These are phyloP conservation scores for Tetratostichococcus sp. DNA, from an alignment of 139 green algal species.

Conservation along the genomic window DNA sequence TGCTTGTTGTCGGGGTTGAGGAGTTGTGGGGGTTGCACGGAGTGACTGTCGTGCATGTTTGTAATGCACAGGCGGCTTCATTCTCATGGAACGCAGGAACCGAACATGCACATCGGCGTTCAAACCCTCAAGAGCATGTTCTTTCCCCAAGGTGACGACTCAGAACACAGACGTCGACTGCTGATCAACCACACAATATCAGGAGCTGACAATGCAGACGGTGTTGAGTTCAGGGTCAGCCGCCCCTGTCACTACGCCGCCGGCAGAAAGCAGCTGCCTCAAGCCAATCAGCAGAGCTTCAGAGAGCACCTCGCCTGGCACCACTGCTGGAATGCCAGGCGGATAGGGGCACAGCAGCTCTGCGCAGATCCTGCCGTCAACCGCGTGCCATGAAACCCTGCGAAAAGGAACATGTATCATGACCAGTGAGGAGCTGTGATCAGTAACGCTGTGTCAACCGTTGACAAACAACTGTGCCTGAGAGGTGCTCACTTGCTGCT, in stretches of 20 bases:
- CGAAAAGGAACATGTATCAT: no score
- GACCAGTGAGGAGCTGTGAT: no score
- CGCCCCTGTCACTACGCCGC: conserved; percentile 53
- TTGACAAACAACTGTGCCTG: no score
- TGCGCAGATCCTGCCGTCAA: conserved; percentile 45
- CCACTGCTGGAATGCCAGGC: conserved; percentile 73
- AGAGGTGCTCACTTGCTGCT: neutral
- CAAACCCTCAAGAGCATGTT: no score
- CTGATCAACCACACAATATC: no score
- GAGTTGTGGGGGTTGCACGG: no score
- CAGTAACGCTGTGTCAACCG: no score
- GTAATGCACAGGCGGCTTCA: no score
- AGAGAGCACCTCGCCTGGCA: conserved; percentile 73
- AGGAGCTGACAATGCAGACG: conserved; percentile 33
- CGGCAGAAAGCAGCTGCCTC: conserved; percentile 22
- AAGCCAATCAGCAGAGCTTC: conserved; percentile 29
- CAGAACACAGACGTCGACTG: conserved; percentile 8
- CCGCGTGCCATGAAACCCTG: conserved; percentile 16
- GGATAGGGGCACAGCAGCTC: conserved; percentile 89
- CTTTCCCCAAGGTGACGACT: neutral
- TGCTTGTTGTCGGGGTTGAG: no score
- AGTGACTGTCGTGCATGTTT: no score
- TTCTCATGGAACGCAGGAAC: no score
- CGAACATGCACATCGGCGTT: no score
- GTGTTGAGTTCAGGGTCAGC: conserved; percentile 31